A percentile compares a stretch with the other conserved stretches of the same genome.
Evolutionary conservation across 192 early-diverging fungal species (phyloP).

Genomic region (Backusella tarrabulga): DNA sequence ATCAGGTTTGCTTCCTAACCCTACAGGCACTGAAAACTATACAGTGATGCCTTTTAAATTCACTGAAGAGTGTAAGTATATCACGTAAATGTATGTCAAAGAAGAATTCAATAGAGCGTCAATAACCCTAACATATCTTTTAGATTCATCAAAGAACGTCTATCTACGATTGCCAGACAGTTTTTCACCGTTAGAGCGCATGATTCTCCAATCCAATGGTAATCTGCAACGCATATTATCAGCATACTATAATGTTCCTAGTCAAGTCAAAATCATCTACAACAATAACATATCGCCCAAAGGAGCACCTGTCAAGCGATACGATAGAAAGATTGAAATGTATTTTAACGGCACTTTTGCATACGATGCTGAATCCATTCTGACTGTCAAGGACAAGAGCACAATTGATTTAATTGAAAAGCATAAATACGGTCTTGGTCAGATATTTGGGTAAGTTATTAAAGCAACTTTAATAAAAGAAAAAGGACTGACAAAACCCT

Average conservation of each 20-base stretch:
- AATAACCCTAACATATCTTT: not conserved
- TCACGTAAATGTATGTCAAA: not conserved
- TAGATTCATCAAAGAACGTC: slow-evolving; percentile 30
- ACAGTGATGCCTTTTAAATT: slow-evolving; percentile 21
- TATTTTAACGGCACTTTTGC: slow-evolving; percentile 25
- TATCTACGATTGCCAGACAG: slow-evolving; percentile 19
- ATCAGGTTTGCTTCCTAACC: slow-evolving; percentile 11
- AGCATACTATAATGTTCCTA: slow-evolving; percentile 34
- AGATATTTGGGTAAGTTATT: slow-evolving; percentile 30
- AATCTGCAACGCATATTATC: slow-evolving; percentile 33
- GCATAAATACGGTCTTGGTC: slow-evolving; percentile 34
- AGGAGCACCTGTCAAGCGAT: not conserved
- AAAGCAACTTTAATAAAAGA: not conserved
- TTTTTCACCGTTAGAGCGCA: slow-evolving; percentile 30
- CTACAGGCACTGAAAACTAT: slow-evolving; percentile 15
- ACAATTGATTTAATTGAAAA: slow-evolving; percentile 33
- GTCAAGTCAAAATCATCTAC: slow-evolving; percentile 26
- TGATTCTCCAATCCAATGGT: slow-evolving; percentile 31
- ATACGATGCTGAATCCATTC: slow-evolving; percentile 31
- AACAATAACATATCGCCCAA: slow-evolving; percentile 10
- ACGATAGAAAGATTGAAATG: slow-evolving; percentile 27
- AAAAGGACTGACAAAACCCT: not conserved
- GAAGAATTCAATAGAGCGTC: not conserved
- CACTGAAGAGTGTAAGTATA: slow-evolving; percentile 26
- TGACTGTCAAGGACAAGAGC: slow-evolving; percentile 21